Evolutionary conservation across 192 early-diverging fungal species (phyloP), one percentile per base, ranked within the genome.

Genomic region (Coemansia sp.): DNA sequence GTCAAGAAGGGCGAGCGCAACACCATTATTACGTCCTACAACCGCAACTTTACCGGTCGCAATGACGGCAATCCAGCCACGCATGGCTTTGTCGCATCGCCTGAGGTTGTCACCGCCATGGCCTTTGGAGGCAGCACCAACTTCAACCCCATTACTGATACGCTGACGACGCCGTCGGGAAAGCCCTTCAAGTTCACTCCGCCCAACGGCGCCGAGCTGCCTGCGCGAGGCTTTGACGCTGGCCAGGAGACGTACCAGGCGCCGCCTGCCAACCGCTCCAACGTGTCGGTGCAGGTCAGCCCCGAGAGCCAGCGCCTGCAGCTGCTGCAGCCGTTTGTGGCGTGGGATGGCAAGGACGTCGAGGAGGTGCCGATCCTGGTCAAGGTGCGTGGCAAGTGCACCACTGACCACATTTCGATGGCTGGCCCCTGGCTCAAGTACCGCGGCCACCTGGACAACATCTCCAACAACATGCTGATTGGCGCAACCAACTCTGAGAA

Each of bases 381-480:
- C 80, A 98, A 98, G 85, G 93, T 89, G 63, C 85, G 87, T 72
- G 96, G 96, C 73, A 98, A 98, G 85, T 98, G 96, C 86, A 98
- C 96, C 32, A 98, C 96, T 21, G 96, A 98, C 77, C 96, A 98
- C 82, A 98, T 98, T 70, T 91, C 90, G 44, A 90, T 91, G 83
- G 94, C 92, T 42, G 92, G 91, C 56, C 89, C 91, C 53, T 92
- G 89, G 89, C 83, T 92, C 78, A 89, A 91, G 86, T 98, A 91
- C 87, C 91, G 95, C 73, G 96, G 96, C 52, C 96, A 98, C 79
- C 85, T 98, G 61, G 96, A 98, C 74, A 98, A 97, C 86, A 93
- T 98, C 76, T 89, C 94, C 63, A 96, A 95, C 85, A 98, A 98
- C 87, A 97, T 95, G 87, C 87, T 98, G 82, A 98, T 98, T 58